Evolutionary conservation across 345 rosid species (phyloP), one percentile per base, ranked within the genome.

Genomic region (Populus simonii): DNA sequence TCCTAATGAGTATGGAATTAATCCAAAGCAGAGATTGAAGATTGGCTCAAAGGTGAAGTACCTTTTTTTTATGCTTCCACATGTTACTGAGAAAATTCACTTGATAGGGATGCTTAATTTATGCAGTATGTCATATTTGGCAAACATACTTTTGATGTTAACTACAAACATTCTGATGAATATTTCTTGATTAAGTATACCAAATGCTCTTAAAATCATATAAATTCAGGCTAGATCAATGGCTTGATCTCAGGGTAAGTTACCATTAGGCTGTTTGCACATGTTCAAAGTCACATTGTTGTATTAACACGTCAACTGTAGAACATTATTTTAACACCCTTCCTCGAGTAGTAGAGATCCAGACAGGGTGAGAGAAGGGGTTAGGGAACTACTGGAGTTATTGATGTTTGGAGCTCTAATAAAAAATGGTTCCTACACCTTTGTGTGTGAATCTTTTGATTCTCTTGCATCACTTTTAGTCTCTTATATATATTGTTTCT

Each of bases 1-100:
- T 67, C 99, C 99, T 75, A 96, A 96, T 75, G 99, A 92, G 86
- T 96, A 93, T 77, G 99, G 99, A 72, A 90, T 96, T 78, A 93
- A 96, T 90, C 97, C 99, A 75, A 89, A 90, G 74, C 97, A 96
- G 83, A 96, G 92, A 86, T 85, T 96, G 82, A 92, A 92, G 86
- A 93, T 96, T 65, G 98, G 99, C 75, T 96, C 99, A 45, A 92
- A 93, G 99, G 98, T 95, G 74, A 68, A 76, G 74, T 73, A 25
- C 20, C 59, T 33, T 49, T 33, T 36, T 76, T 18, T 39, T 8
- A 43, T 68, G 59, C 13, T 61, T 35, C 70, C 41, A 36, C 23
- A 20, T 67, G 31, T 16, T 66, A 2, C 23, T 51, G 29, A 22
- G 67, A 49, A n/a, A 23, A 36, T 29, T 62, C 8, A 68, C 25